A percentile compares a stretch with the other conserved stretches of the same genome.
phyloP scores from a whole-genome alignment of 1,139 yeast genomes.

The Saccharomyces pastorianus region DNA sequence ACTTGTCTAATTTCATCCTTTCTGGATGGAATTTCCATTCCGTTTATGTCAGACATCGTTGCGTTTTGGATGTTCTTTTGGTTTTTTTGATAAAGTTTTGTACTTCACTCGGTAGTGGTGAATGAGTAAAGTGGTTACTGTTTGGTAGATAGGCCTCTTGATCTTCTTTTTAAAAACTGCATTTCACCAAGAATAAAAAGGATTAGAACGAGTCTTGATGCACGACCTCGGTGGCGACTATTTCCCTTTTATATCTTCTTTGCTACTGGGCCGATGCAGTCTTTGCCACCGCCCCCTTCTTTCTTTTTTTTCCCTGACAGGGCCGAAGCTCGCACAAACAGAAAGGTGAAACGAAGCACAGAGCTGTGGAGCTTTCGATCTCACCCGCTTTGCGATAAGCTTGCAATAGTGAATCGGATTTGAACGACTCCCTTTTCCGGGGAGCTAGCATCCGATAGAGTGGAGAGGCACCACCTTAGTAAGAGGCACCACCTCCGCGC shows the following conservation, averaged over 20 bases:
- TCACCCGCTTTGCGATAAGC: constrained; percentile 1
- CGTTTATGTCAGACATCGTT: neutral
- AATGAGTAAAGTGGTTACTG: neutral
- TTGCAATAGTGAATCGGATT: neutral
- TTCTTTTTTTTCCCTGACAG: constrained; percentile 1
- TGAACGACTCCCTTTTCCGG: neutral
- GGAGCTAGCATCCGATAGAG: neutral
- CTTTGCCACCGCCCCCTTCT: constrained; percentile 1
- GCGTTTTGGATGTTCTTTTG: neutral
- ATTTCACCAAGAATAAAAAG: too few relatives aligned
- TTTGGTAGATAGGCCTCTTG: neutral
- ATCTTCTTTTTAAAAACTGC: neutral
- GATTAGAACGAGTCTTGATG: neutral
- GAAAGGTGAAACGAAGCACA: neutral
- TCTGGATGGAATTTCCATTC: neutral
- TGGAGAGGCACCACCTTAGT: neutral
- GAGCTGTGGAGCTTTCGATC: neutral
- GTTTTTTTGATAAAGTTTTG: neutral
- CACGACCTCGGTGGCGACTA: neutral
- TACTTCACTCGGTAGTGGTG: neutral
- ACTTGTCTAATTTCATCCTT: neutral
- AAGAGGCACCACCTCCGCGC: neutral
- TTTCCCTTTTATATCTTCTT: neutral
- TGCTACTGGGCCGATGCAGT: constrained; percentile 1
- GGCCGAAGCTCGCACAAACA: constrained; percentile 1